Evolutionary conservation across 78 protist genomes (phyloP).

Genomic region (Dictyostelium brefeldianum): DNA sequence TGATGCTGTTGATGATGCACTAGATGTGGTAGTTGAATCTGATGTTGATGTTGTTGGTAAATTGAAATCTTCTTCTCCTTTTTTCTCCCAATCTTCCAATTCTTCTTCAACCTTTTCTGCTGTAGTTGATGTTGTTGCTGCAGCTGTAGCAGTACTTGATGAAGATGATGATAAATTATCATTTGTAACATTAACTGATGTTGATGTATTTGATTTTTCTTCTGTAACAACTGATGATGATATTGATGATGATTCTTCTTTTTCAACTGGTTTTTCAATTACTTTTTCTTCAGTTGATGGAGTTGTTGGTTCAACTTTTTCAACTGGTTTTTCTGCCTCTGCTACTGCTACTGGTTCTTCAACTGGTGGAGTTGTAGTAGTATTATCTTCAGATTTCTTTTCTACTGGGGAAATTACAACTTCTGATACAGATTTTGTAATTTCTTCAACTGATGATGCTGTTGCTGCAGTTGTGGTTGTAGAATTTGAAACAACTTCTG

Average conservation of each 20-base stretch:
- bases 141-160: background rate
- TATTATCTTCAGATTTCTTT: background rate
- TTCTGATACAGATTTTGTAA: slow-evolving; percentile 11
- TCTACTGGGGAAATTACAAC: background rate
- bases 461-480: background rate
- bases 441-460: background rate
- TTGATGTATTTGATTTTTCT: background rate
- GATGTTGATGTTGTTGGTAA: background rate
- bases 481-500: background rate
- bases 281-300: background rate
- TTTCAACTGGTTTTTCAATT: background rate
- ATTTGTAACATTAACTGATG: background rate
- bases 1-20: background rate
- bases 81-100: slow-evolving; percentile 71
- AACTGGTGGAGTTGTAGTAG: background rate
- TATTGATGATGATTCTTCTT: background rate
- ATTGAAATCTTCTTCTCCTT: background rate
- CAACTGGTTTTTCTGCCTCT: background rate
- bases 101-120: slow-evolving; percentile 35
- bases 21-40: background rate
- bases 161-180: background rate
- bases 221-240: background rate
- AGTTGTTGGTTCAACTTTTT: background rate
- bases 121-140: background rate
- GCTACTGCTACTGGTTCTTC: background rate